Evolutionary conservation across 352 stramenopile species (phyloP).

Genomic region (Globisporangium okanoganense): DNA sequence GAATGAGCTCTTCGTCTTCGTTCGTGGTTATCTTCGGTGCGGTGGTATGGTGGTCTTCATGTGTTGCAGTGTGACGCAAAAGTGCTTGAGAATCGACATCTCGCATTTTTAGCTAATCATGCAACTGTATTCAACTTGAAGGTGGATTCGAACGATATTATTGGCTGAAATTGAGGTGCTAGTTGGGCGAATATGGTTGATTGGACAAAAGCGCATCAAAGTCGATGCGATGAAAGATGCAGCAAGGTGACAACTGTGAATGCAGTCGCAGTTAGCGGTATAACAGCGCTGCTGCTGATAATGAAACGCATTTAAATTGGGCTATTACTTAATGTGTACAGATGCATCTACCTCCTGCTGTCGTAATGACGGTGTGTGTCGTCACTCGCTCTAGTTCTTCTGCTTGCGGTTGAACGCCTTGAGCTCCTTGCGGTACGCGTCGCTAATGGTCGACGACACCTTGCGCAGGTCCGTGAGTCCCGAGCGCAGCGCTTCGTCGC

Average conservation of each 20-base stretch:
- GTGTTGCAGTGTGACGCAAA: not conserved
- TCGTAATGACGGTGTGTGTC: too few species aligned
- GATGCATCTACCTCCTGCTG: constrained; percentile 6
- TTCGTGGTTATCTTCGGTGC: not conserved
- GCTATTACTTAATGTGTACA: constrained; percentile 18
- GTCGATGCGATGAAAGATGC: not conserved
- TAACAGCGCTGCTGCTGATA: too few species aligned
- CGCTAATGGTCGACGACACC: constrained; percentile 61
- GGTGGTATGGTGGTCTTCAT: constrained; percentile 10
- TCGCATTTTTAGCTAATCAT: constrained; percentile 6
- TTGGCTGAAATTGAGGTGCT: not conserved
- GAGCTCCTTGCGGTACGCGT: constrained; percentile 80
- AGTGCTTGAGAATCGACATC: not conserved
- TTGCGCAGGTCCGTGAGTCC: constrained; percentile 72
- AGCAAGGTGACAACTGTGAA: not conserved
- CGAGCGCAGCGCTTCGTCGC: constrained; percentile 57
- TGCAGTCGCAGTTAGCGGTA: not conserved
- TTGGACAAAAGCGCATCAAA: constrained; percentile 7
- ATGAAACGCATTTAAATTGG: constrained; percentile 5
- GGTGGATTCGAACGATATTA: not conserved
- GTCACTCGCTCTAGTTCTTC: constrained; percentile 44
- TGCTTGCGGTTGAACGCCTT: constrained; percentile 81
- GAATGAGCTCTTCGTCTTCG: constrained; percentile 11
- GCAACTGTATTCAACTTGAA: constrained; percentile 3
- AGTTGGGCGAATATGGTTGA: not conserved